Evolutionary conservation across 129 eudicot genomes (phyloP), one percentile per base, ranked within the genome.

Genomic region (Flaveria robusta): DNA sequence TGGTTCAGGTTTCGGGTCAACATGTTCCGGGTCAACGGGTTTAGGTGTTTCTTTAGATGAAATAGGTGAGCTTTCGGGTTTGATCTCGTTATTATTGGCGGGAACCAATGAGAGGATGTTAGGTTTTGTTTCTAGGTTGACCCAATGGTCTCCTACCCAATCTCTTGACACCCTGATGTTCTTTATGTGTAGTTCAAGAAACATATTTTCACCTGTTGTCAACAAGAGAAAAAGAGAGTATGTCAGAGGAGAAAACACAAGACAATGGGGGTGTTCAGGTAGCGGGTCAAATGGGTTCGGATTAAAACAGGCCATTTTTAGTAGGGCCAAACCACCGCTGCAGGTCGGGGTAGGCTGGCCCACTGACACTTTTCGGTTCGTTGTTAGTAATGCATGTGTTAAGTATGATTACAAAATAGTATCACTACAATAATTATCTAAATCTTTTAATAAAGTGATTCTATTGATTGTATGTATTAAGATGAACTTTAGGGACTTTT

Each of bases 131-230:
- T 86, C 85, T 13, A 95, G 70, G 72, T 87, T 86, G n/a, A 95
- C 88, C 99, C 99, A 95, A 76, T 65, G 83, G 76, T 87, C 87
- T n/a, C 88, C 96, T 31, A 87, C 79, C 99, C 99, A 95, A 81
- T 95, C 99, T 83, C 84, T 87, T 49, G 99, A 95, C 79, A 83
- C 78, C 66, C 99, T 80, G 4, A 95, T 54, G 71, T 87, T 80
- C 75, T 88, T 82, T 82, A 47, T 77, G 46, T 84, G 81, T 66
- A 88, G 65, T 56, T 72, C 81, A 45, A 95, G 70, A 72, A 83
- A 85, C 71, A 88, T 66, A 49, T 74, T 81, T 83, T 93, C 98
- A 65, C 97, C 98, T 93, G 89, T 68, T 41, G 72, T 29, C 70
- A 62, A 55, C 58, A 73, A 10, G 56, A 58, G 65, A 22, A 58